Base-by-base conservation (phyloP, 257 asterid genomes). In the Rehmannia glutinosa region DNA sequence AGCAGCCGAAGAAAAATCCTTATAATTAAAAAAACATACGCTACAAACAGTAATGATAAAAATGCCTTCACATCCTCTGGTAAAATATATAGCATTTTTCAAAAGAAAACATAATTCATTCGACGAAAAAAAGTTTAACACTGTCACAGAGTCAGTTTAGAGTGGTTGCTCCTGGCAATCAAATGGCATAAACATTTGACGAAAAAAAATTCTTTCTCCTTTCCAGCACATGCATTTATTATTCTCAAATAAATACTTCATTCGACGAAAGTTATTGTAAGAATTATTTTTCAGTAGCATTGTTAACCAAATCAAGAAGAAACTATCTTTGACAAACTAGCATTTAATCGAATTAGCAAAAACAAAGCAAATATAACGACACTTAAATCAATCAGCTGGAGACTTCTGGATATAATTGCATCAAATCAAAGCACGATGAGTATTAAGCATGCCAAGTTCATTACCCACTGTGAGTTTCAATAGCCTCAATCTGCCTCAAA, bases 381-480 rank as follows among this genome's bases (percentile, higher is more conserved):
- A 76, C 66, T 69, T 73, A 77, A 75, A 74, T 64, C 72, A 81
- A 76, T 67, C 76, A 70, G 67, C 63, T 60, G 42, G 57, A 74
- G 49, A 52, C 20, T 56, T 62, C n/a, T n/a, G n/a, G n/a, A n/a
- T n/a, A n/a, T n/a, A n/a, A n/a, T n/a, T n/a, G n/a, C n/a, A n/a
- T n/a, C n/a, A n/a, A n/a, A n/a, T n/a, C n/a, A n/a, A n/a, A n/a
- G n/a, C n/a, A n/a, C n/a, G n/a, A n/a, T n/a, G n/a, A n/a, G n/a
- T n/a, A n/a, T n/a, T n/a, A n/a, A n/a, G n/a, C n/a, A n/a, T n/a
- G n/a, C n/a, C n/a, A n/a, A n/a, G n/a, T n/a, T n/a, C n/a, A n/a
- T 81, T 87, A 92, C 98, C 98, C 98, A 80, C 97, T 85, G 84
- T 92, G 98, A 78, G 98, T 87, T 76, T 92, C 97, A 77, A 92